Conservation (phyloP, 108 stramenopile species). For the Skeletonema costatum region DNA sequence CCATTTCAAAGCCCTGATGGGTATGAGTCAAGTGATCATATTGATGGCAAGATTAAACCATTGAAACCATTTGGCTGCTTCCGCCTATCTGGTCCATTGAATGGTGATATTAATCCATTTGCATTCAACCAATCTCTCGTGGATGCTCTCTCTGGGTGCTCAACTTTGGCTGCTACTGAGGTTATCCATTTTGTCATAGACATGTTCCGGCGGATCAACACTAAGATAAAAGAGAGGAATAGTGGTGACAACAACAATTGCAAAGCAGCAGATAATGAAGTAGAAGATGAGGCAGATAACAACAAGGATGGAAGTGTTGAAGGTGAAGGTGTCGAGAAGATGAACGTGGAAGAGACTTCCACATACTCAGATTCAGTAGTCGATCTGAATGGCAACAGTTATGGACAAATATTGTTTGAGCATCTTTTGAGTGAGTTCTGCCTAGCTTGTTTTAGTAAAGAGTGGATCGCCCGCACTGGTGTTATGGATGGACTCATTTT, state of each 20-base stretch:
- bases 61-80: conserved; percentile 72
- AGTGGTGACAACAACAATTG: neutral
- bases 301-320: neutral
- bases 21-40: conserved; percentile 30
- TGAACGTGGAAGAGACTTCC: conserved; percentile 13
- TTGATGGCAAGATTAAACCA: conserved; percentile 49
- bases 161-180: conserved; percentile 30
- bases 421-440: conserved; percentile 61
- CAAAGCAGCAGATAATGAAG: neutral
- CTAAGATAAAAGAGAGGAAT: neutral
- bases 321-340: neutral
- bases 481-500: conserved; percentile 47
- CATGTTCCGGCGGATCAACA: conserved; percentile 18
- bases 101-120: conserved; percentile 48
- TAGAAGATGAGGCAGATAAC: neutral
- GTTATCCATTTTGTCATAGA: conserved; percentile 36
- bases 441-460: conserved; percentile 34
- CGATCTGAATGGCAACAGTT: conserved; percentile 2
- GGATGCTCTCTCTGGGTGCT: conserved; percentile 48
- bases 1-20: conserved; percentile 10
- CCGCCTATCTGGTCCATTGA: conserved; percentile 53
- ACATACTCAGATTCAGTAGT: neutral
- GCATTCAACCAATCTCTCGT: conserved; percentile 56
- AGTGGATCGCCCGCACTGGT: conserved; percentile 60
- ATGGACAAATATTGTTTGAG: conserved; percentile 41